Percentiles rank a stretch among this genome's conserved stretches.
Conservation (phyloP, 345 rosid species). For the Litchi chinensis region DNA sequence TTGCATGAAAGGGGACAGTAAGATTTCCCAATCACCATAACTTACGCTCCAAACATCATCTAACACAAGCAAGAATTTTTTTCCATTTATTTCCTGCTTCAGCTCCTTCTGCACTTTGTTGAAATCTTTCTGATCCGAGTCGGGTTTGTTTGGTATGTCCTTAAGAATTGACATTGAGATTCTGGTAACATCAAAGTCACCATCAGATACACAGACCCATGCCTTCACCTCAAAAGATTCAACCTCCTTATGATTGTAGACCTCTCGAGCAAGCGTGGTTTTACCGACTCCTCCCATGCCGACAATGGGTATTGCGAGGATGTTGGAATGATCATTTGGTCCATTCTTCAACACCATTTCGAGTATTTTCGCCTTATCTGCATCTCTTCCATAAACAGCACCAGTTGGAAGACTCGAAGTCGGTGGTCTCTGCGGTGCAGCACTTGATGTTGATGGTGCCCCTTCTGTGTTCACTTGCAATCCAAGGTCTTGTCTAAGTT, state of each 20-base stretch:
- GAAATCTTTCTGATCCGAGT: background rate
- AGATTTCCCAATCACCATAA: background rate
- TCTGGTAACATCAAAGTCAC: background rate
- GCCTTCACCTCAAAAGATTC: background rate
- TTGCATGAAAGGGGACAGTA: background rate
- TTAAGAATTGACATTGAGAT: background rate
- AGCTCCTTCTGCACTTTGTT: background rate
- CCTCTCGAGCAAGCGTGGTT: background rate
- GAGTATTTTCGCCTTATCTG: background rate
- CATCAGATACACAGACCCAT: background rate
- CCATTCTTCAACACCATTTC: background rate
- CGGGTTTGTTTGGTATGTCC: too few relatives aligned
- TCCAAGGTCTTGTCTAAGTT: background rate
- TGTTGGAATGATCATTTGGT: background rate
- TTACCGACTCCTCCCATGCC: background rate
- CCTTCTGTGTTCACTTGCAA: background rate
- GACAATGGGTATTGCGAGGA: background rate
- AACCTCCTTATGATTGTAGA: background rate
- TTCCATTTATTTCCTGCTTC: background rate
- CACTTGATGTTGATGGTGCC: background rate
- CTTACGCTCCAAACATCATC: background rate
- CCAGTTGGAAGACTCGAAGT: background rate
- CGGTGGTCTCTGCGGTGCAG: background rate
- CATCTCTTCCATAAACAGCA: background rate
- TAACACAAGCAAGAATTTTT: background rate